Evolutionary conservation across 2,329 filamentous ascomycete genomes (phyloP).

Genomic region (Penicillium vulpinum): DNA sequence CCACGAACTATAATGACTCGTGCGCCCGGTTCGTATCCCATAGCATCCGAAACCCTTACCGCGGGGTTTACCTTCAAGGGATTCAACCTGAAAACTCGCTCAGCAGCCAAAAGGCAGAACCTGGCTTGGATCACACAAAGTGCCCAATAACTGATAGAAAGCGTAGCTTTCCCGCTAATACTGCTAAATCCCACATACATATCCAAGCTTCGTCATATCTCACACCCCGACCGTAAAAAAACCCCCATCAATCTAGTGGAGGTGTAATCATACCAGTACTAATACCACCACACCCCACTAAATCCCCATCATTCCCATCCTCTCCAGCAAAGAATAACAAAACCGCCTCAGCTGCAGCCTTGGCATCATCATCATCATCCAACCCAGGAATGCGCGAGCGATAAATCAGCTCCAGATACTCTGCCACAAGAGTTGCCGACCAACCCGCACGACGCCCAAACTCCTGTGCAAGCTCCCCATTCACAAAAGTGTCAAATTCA

Average conservation of each 20-base stretch:
- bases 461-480: slow-evolving; percentile 24
- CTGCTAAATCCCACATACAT: not conserved
- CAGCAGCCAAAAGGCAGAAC: not conserved
- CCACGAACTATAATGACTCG: not conserved
- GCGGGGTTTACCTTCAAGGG: not conserved
- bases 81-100: not conserved
- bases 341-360: slow-evolving; percentile 35
- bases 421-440: slow-evolving; percentile 13
- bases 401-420: slow-evolving; percentile 25
- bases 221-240: not conserved
- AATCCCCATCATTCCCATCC: slow-evolving; percentile 2
- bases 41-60: not conserved
- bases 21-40: not conserved
- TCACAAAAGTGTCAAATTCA: slow-evolving; percentile 32
- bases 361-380: slow-evolving; percentile 34
- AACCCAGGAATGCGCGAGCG: slow-evolving; percentile 11
- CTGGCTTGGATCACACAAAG: not conserved
- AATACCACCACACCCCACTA: not conserved
- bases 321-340: slow-evolving; percentile 33
- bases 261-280: slow-evolving; percentile 26
- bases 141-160: not conserved
- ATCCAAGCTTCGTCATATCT: not conserved
- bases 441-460: slow-evolving; percentile 28
- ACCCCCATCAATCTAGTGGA: slow-evolving; percentile 12
- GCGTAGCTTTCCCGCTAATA: not conserved